phyloP scores from a whole-genome alignment of 208 protist genomes.

The Borovskyia barvae region DNA sequence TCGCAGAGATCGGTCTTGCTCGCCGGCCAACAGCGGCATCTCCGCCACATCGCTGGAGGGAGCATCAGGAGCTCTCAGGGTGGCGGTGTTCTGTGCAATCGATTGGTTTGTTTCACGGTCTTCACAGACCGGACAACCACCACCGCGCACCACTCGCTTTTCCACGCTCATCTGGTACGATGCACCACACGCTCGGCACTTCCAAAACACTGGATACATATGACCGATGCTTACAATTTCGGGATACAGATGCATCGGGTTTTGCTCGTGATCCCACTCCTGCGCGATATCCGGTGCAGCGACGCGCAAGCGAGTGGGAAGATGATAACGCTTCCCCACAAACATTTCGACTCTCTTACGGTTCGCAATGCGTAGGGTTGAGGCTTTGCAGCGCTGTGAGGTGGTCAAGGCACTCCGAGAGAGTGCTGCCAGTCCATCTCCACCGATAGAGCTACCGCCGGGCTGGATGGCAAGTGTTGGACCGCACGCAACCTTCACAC shows the following conservation, averaged over 20 bases:
- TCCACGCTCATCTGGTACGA: slow-evolving; percentile 84
- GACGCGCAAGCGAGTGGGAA: slow-evolving; percentile 78
- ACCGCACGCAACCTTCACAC: neutral
- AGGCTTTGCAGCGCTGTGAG: slow-evolving; percentile 27
- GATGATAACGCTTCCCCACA: slow-evolving; percentile 75
- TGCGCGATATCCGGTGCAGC: slow-evolving; percentile 81
- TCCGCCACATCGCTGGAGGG: neutral
- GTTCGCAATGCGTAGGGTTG: slow-evolving; percentile 69
- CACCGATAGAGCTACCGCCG: neutral
- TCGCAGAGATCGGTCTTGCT: slow-evolving; percentile 54
- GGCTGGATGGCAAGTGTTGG: too few species aligned
- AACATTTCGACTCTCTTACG: slow-evolving; percentile 86
- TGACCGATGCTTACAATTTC: slow-evolving; percentile 83
- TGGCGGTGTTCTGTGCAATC: neutral
- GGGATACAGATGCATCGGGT: slow-evolving; percentile 82
- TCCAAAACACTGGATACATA: slow-evolving; percentile 78
- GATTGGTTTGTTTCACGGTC: slow-evolving; percentile 1
- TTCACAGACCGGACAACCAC: slow-evolving; percentile 64
- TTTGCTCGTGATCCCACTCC: slow-evolving; percentile 88
- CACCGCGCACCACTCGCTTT: slow-evolving; percentile 86
- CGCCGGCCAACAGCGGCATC: slow-evolving; percentile 42
- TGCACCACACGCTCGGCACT: slow-evolving; percentile 49
- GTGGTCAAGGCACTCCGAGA: slow-evolving; percentile 4
- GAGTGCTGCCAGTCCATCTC: neutral
- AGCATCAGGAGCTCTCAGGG: neutral